Evolutionary conservation across 768 basidiomycete genomes (phyloP).

Genomic region (Phylloporus sp.): DNA sequence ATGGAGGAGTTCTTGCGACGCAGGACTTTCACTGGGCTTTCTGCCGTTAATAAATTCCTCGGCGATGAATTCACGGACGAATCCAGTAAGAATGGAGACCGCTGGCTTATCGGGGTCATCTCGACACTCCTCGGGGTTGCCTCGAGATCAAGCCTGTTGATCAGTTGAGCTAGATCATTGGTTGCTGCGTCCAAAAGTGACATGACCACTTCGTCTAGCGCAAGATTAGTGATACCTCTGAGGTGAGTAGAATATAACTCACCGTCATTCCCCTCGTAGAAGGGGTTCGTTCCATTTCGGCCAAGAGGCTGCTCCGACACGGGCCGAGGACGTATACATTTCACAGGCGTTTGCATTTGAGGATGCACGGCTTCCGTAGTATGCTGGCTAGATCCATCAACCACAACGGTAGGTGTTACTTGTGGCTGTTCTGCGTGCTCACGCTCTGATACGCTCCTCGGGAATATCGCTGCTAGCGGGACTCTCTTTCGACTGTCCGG

Average conservation of each 20-base stretch:
- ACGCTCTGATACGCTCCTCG: constrained; percentile 31
- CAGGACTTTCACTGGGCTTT: constrained; percentile 37
- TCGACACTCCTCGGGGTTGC: constrained; percentile 65
- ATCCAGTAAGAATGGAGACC: constrained; percentile 17
- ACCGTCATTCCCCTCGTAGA: constrained; percentile 50
- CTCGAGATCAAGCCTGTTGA: constrained; percentile 77
- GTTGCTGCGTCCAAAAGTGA: constrained; percentile 78
- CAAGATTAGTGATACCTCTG: neutral
- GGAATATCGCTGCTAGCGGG: constrained; percentile 58
- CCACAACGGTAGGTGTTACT: constrained; percentile 36
- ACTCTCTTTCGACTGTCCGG: constrained; percentile 53
- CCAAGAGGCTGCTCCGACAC: constrained; percentile 61
- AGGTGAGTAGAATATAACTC: neutral
- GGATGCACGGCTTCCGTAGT: neutral
- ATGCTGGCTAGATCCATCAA: constrained; percentile 33
- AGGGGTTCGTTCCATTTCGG: constrained; percentile 43
- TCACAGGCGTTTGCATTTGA: constrained; percentile 32
- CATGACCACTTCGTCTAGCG: constrained; percentile 45
- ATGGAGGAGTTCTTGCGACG: constrained; percentile 42
- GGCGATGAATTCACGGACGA: constrained; percentile 28
- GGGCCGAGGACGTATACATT: constrained; percentile 50
- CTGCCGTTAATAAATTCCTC: constrained; percentile 25
- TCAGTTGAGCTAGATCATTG: constrained; percentile 71
- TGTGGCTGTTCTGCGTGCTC: no score
- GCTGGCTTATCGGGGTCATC: constrained; percentile 38